Percentiles rank a stretch among this genome's conserved stretches.
phyloP scores from a whole-genome alignment of 2,329 filamentous ascomycete genomes.

The Sphaerulina musiva region DNA sequence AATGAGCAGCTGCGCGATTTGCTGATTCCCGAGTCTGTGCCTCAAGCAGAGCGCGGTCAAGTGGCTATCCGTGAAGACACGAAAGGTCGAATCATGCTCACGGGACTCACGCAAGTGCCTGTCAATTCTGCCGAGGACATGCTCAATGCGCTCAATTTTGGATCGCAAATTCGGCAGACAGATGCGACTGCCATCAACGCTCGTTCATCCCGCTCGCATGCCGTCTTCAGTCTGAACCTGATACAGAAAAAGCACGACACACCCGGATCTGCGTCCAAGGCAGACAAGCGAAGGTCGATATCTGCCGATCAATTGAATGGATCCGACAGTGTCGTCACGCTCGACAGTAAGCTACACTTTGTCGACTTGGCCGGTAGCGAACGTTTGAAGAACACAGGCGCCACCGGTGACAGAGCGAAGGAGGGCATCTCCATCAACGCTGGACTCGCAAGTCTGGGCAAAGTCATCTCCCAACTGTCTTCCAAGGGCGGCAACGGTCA shows the following conservation, averaged over 20 bases:
- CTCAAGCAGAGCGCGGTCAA: conserved; percentile 61
- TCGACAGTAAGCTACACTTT: conserved; percentile 97
- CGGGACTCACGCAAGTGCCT: conserved; percentile 77
- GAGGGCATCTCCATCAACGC: conserved; percentile 99
- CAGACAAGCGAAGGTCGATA: conserved; percentile 81
- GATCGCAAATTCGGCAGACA: conserved; percentile 89
- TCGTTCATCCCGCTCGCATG: conserved; percentile 93
- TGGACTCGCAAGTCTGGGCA: conserved; percentile 86
- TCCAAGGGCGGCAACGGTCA: conserved; percentile 80
- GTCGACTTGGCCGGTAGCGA: conserved; percentile 97
- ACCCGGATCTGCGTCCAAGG: conserved; percentile 46
- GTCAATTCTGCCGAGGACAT: conserved; percentile 91
- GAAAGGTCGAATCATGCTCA: conserved; percentile 89
- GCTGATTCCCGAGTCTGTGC: conserved; percentile 67
- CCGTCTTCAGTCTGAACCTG: conserved; percentile 91
- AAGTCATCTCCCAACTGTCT: conserved; percentile 96
- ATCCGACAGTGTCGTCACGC: conserved; percentile 64
- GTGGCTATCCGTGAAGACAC: conserved; percentile 93
- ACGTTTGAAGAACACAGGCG: conserved; percentile 91
- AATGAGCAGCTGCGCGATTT: conserved; percentile 93
- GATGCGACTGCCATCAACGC: conserved; percentile 97
- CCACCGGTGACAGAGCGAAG: conserved; percentile 85
- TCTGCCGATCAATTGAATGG: conserved; percentile 70
- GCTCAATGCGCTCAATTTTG: conserved; percentile 80
- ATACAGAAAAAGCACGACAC: conserved; percentile 69